Evolutionary conservation across 345 rosid genomes (phyloP).

Genomic region (Pelargonium nanum): DNA sequence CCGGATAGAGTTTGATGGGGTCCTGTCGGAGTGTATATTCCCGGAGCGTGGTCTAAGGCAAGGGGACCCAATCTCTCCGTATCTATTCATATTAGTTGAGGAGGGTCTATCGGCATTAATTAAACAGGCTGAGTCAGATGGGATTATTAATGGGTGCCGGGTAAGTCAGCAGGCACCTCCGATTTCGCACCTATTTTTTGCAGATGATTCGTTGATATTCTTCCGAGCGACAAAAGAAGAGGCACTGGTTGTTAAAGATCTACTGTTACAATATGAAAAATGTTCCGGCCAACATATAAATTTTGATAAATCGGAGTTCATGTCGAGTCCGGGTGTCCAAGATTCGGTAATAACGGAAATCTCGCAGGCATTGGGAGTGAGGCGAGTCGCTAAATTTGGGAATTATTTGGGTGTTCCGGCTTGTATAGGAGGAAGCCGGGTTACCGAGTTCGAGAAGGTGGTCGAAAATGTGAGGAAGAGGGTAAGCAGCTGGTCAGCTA

Average conservation of each 20-base stretch:
- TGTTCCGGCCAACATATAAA: not conserved
- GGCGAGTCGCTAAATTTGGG: no score
- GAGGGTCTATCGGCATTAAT: not conserved
- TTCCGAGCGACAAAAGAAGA: not conserved
- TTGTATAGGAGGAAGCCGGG: no score
- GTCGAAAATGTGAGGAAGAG: no score
- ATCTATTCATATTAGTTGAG: not conserved
- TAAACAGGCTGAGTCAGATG: not conserved
- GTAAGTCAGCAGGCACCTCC: no score
- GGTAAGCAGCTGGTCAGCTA: no score
- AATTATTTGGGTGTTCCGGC: no score
- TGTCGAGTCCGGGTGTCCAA: no score
- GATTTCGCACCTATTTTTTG: no score
- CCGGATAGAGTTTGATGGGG: not conserved
- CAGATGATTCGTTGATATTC: not conserved
- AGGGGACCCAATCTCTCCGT: not conserved
- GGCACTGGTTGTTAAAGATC: not conserved
- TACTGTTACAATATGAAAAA: no score
- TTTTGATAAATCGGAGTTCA: not conserved
- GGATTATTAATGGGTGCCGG: not conserved
- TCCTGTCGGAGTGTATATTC: not conserved
- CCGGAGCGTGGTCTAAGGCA: not conserved
- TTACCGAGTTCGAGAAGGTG: no score
- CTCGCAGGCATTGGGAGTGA: no score
- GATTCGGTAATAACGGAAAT: no score